A percentile compares a stretch with the other conserved stretches of the same genome.
Evolutionary conservation across 176 grass and related monocot species (phyloP).

Genomic region (Elymus sibiricus): DNA sequence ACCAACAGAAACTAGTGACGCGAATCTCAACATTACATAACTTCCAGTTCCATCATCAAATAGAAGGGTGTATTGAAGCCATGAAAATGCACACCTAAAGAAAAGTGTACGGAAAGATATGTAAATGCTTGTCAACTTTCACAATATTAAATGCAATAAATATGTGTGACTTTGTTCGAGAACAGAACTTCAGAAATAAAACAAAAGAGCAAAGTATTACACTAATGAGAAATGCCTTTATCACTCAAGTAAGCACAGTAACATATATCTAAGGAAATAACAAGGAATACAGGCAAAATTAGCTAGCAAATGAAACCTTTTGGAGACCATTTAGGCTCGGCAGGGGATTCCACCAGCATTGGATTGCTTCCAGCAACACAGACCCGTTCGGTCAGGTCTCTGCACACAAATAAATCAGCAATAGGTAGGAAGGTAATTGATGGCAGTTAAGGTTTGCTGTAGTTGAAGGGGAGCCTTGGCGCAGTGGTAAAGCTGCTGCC

Average conservation of each 20-base stretch:
- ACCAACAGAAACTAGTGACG: background rate
- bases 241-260: slow-evolving; percentile 4
- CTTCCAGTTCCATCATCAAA: background rate
- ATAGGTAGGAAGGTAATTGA: background rate
- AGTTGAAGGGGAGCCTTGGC: too few relatives aligned
- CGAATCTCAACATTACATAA: background rate
- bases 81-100: background rate
- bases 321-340: slow-evolving; percentile 95
- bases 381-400: slow-evolving; percentile 69
- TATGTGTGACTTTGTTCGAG: background rate
- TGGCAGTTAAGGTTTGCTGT: background rate
- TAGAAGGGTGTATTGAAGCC: background rate
- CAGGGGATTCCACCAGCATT: slow-evolving; percentile 65
- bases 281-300: background rate
- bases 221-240: background rate
- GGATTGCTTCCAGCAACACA: slow-evolving; percentile 81
- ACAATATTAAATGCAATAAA: slow-evolving; percentile 2
- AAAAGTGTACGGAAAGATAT: background rate
- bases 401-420: slow-evolving; percentile 36
- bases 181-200: slow-evolving; percentile 3
- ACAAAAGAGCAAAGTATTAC: background rate
- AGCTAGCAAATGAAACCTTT: slow-evolving; percentile 44
- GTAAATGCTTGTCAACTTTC: background rate
- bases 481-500: too few relatives aligned
- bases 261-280: background rate